Percentiles rank a stretch among this genome's conserved stretches.
phyloP scores from a whole-genome alignment of 2,329 filamentous ascomycete species.

The Helicocarpus griseus region DNA sequence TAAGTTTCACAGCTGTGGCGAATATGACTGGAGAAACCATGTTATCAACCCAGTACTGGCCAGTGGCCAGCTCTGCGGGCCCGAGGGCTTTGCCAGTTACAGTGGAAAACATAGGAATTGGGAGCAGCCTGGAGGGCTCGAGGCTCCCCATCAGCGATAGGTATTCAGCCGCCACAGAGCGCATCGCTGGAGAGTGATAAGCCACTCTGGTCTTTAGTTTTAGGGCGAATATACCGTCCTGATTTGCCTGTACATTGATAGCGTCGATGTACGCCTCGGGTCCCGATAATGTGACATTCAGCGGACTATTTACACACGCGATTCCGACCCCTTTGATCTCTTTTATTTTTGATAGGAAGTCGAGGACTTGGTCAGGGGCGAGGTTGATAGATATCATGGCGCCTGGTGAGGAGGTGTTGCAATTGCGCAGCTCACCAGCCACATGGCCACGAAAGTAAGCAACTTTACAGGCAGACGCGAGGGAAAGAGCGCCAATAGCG shows the following conservation, averaged over 20 bases:
- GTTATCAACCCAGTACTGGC: conserved; percentile 23
- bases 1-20: conserved; percentile 11
- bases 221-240: conserved; percentile 39
- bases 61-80: neutral
- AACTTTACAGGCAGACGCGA: conserved; percentile 8
- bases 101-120: conserved; percentile 12
- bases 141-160: neutral
- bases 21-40: conserved; percentile 23
- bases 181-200: conserved; percentile 49
- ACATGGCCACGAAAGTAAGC: conserved; percentile 11
- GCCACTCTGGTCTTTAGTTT: conserved; percentile 42
- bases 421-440: neutral
- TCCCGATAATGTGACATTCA: conserved; percentile 45
- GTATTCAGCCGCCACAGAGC: conserved; percentile 41
- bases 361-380: conserved; percentile 2
- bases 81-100: conserved; percentile 11
- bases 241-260: conserved; percentile 33
- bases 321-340: conserved; percentile 2
- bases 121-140: neutral
- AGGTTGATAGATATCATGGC: conserved; percentile 14
- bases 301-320: conserved; percentile 43
- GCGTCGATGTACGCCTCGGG: conserved; percentile 37
- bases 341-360: neutral
- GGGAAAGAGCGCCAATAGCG: conserved; percentile 10
- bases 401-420: conserved; percentile 1